Percentiles rank a stretch among this genome's conserved stretches.
These are phyloP conservation scores for Boletus reticuloceps DNA, from an alignment of 768 basidiomycete genomes.

Conservation along the genomic window DNA sequence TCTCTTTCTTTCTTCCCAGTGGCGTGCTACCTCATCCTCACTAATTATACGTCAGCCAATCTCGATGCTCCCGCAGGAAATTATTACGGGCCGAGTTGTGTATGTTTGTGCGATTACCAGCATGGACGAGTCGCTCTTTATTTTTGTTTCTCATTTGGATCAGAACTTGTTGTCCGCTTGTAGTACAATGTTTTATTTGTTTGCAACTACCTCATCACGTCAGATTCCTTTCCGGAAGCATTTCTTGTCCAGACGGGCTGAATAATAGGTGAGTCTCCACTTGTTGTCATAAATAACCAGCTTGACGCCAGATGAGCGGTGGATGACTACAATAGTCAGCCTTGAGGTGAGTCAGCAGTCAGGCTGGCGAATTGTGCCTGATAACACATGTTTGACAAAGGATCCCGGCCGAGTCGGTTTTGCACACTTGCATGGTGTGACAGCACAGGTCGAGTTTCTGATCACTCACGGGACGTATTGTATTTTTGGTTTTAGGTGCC, in stretches of 20 bases:
- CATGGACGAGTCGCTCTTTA: slow-evolving; percentile 14
- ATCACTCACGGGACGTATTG: too few species aligned
- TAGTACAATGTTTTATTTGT: slow-evolving; percentile 7
- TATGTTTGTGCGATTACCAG: slow-evolving; percentile 11
- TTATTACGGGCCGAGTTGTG: slow-evolving; percentile 11
- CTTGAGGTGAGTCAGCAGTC: slow-evolving; percentile 14
- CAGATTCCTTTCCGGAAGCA: background rate
- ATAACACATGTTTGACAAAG: slow-evolving; percentile 6
- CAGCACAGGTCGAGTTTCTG: too few species aligned
- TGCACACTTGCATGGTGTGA: too few species aligned
- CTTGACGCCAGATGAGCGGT: background rate
- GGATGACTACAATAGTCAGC: background rate
- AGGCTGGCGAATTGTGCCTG: background rate
- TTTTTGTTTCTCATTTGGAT: slow-evolving; percentile 9
- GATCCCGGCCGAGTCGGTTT: too few species aligned
- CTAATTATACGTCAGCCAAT: slow-evolving; percentile 12
- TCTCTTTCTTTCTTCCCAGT: background rate
- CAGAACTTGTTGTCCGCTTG: background rate
- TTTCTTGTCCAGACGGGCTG: background rate
- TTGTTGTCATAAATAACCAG: background rate
- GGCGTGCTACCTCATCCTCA: slow-evolving; percentile 8
- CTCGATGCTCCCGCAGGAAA: slow-evolving; percentile 19
- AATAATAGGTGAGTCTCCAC: slow-evolving; percentile 11
- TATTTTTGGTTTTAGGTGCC: background rate
- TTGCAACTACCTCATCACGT: background rate